phyloP scores from a whole-genome alignment of 805 yeast genomes.

The Kodamaea hsintzibuensis region DNA sequence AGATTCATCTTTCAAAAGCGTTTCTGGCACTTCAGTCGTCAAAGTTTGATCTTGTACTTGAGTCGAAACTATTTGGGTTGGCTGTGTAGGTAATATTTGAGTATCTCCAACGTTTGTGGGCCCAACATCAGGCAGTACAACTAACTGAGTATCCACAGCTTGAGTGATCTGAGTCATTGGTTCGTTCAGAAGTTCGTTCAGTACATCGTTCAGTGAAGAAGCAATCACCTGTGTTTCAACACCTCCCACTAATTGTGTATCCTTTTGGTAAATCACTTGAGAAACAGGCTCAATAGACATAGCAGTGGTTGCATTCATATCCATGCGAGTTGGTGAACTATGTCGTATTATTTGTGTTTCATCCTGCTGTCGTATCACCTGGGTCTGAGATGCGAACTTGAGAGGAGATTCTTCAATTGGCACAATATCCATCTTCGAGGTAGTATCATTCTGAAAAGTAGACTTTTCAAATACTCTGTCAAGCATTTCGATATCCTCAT shows the following conservation, averaged over 20 bases:
- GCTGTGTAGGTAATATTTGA: neutral
- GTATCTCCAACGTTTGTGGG: neutral
- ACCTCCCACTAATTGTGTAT: neutral
- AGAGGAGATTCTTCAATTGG: neutral
- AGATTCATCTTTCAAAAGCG: neutral
- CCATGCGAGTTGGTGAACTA: neutral
- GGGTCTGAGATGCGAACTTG: neutral
- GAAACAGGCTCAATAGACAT: conserved; percentile 7
- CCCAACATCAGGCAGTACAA: neutral
- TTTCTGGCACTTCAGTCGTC: neutral
- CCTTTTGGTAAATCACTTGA: conserved; percentile 4
- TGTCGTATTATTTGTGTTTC: neutral
- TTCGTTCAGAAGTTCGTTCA: neutral
- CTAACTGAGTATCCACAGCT: neutral
- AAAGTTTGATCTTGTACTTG: neutral
- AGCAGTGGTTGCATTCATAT: neutral
- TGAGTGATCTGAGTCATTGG: neutral
- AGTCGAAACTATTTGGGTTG: neutral
- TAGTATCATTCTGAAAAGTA: neutral
- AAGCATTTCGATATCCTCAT: neutral
- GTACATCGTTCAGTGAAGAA: neutral
- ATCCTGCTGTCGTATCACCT: conserved; percentile 4
- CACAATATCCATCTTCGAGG: neutral
- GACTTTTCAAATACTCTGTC: neutral
- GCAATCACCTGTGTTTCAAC: neutral